Evolutionary conservation across 2,329 filamentous ascomycete genomes (phyloP).

Genomic region (Periconia digitata): DNA sequence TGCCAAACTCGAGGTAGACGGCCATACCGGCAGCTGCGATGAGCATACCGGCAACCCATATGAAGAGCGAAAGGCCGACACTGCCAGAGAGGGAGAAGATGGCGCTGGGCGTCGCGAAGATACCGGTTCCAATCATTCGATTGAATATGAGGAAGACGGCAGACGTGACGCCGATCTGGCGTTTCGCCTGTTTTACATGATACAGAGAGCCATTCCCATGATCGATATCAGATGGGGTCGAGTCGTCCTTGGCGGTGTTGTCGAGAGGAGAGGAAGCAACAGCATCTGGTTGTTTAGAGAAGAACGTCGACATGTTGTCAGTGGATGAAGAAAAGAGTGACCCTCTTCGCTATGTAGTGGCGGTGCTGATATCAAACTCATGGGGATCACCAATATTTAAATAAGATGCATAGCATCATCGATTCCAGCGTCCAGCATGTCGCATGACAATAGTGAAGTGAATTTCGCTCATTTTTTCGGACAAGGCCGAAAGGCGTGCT

Average conservation of each 20-base stretch:
- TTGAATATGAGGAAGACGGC: constrained; percentile 56
- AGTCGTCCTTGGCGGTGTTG: background rate
- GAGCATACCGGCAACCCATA: constrained; percentile 65
- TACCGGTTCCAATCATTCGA: constrained; percentile 67
- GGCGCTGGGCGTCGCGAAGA: constrained; percentile 64
- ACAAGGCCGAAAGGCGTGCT: background rate
- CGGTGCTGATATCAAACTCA: too few relatives aligned
- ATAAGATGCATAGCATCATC: background rate
- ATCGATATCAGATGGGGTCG: constrained; percentile 12
- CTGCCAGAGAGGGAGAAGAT: constrained; percentile 61
- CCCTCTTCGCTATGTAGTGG: background rate
- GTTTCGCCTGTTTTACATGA: constrained; percentile 28
- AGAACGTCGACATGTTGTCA: background rate
- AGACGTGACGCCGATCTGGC: constrained; percentile 31
- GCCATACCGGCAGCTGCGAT: constrained; percentile 64
- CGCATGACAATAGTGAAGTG: background rate
- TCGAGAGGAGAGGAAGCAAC: background rate
- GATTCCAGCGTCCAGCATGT: background rate
- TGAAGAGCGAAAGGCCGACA: constrained; percentile 63
- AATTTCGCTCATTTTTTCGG: background rate
- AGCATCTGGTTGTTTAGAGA: background rate
- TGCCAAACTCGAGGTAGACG: constrained; percentile 69
- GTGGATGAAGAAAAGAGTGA: background rate
- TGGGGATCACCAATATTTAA: background rate
- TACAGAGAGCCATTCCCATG: constrained; percentile 27